Base-by-base conservation (phyloP, 192 early-diverging fungal species). In the Nowakowskiella sp. region DNA sequence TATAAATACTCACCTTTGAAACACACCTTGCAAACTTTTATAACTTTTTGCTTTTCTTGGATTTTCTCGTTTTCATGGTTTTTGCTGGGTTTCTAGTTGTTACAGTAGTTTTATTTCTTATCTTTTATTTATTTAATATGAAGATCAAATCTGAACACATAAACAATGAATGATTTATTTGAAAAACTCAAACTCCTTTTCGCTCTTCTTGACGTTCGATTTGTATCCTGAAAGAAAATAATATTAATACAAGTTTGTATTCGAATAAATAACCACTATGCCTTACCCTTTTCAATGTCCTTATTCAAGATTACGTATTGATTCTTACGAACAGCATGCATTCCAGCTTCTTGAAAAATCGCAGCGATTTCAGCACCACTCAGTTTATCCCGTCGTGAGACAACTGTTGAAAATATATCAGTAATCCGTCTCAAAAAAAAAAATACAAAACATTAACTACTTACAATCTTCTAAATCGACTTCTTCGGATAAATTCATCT, bases 381-480 rank as follows among this genome's bases (percentile, higher is more conserved):
- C 36, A 98, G 75, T 67, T 94, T 96, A 70, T 98, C 95, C 9
- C 92, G 90, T 44, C 95, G 76, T 43, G 90, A 89, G 1, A 98
- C n/a, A n/a, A 94, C 89, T 92, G 43, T 33, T n/a, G n/a, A n/a
- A n/a, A n/a, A n/a, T n/a, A n/a, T n/a, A n/a, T n/a, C n/a, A n/a
- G n/a, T n/a, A n/a, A n/a, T n/a, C n/a, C n/a, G n/a, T n/a, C n/a
- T n/a, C n/a, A n/a, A n/a, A n/a, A n/a, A n/a, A n/a, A n/a, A n/a
- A n/a, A n/a, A n/a, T n/a, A n/a, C n/a, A n/a, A n/a, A 42, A 99
- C 89, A 80, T 96, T 94, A 61, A n/a, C n/a, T n/a, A n/a, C n/a
- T n/a, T n/a, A n/a, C n/a, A n/a, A n/a, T 98, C 95, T 53, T 98
- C 95, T 62, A 98, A 61, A 64, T 98, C 93, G 4, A 98, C 95